Evolutionary conservation across 306 rosid genomes (phyloP).

Genomic region (Citrullus colocynthis): DNA sequence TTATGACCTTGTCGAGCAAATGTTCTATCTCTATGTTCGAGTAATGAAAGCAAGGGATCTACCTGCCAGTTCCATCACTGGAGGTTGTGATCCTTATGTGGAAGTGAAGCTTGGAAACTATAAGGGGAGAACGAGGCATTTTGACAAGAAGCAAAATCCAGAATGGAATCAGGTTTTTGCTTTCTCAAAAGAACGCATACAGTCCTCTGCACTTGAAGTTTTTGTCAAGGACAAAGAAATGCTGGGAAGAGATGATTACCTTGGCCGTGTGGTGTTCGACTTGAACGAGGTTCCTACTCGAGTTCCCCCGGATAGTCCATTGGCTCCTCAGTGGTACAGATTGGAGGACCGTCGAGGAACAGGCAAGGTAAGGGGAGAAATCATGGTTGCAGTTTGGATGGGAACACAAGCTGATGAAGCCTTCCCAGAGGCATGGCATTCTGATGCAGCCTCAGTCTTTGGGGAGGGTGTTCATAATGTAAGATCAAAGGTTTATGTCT

Average conservation of each 20-base stretch:
- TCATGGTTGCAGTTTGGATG: conserved; percentile 96
- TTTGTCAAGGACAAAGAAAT: conserved; percentile 76
- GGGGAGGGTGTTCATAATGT: conserved; percentile 77
- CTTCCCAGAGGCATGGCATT: conserved; percentile 88
- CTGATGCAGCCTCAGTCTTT: conserved; percentile 69
- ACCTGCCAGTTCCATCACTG: conserved; percentile 44
- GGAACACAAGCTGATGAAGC: conserved; percentile 98
- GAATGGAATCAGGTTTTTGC: conserved; percentile 97
- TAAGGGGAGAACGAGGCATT: conserved; percentile 68
- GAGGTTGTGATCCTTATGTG: conserved; percentile 80
- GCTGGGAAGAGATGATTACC: conserved; percentile 79
- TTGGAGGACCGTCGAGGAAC: conserved; percentile 60
- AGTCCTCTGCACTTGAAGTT: conserved; percentile 69
- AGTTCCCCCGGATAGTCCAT: conserved; percentile 89
- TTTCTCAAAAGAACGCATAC: conserved; percentile 77
- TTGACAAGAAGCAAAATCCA: conserved; percentile 66
- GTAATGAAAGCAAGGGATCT: conserved; percentile 76
- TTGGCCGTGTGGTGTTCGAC: conserved; percentile 73
- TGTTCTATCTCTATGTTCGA: conserved; percentile 65
- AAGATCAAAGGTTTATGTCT: conserved; percentile 86
- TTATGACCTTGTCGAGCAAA: conserved; percentile 85
- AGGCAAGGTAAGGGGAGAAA: conserved; percentile 68
- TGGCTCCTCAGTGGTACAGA: conserved; percentile 93
- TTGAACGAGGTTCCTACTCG: conserved; percentile 80
- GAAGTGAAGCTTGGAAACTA: conserved; percentile 86